Conservation (phyloP, 768 basidiomycete species). For the Hygrocybe coccinea region DNA sequence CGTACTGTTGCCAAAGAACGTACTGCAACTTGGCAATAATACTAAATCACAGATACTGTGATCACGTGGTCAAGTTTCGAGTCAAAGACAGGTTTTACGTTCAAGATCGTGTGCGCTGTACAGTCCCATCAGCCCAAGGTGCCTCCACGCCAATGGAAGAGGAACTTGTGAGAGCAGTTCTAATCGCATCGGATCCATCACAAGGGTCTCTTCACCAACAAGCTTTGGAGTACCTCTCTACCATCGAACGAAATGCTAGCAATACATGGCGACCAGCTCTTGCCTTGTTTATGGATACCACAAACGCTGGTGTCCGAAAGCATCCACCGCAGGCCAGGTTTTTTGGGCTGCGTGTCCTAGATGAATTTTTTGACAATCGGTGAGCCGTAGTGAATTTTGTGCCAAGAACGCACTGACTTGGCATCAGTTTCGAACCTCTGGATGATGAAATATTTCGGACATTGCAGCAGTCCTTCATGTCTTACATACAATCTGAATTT, state of each 20-base stretch:
- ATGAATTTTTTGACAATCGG: slow-evolving; percentile 81
- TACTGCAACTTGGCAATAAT: too few relatives aligned
- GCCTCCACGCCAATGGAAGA: background rate
- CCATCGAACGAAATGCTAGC: slow-evolving; percentile 68
- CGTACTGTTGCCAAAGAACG: too few relatives aligned
- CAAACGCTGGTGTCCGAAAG: slow-evolving; percentile 57
- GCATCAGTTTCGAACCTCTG: slow-evolving; percentile 54
- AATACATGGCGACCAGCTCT: slow-evolving; percentile 80
- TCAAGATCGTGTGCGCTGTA: too few relatives aligned
- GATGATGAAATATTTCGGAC: slow-evolving; percentile 66
- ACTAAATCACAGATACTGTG: too few relatives aligned
- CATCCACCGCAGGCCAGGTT: slow-evolving; percentile 71
- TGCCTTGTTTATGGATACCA: slow-evolving; percentile 61
- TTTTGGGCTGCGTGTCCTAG: slow-evolving; percentile 73
- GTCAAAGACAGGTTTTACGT: too few relatives aligned
- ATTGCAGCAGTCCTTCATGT: slow-evolving; percentile 70
- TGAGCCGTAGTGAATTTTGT: slow-evolving; percentile 39
- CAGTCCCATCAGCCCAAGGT: too few relatives aligned
- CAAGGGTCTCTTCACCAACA: slow-evolving; percentile 73
- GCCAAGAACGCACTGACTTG: slow-evolving; percentile 1
- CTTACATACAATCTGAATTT: slow-evolving; percentile 87
- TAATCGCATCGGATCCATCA: slow-evolving; percentile 78
- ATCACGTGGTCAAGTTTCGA: too few relatives aligned
- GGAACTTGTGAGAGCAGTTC: slow-evolving; percentile 76
- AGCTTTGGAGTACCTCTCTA: slow-evolving; percentile 77